phyloP scores from a whole-genome alignment of 768 basidiomycete species.

The Rhizopogon vulgaris region DNA sequence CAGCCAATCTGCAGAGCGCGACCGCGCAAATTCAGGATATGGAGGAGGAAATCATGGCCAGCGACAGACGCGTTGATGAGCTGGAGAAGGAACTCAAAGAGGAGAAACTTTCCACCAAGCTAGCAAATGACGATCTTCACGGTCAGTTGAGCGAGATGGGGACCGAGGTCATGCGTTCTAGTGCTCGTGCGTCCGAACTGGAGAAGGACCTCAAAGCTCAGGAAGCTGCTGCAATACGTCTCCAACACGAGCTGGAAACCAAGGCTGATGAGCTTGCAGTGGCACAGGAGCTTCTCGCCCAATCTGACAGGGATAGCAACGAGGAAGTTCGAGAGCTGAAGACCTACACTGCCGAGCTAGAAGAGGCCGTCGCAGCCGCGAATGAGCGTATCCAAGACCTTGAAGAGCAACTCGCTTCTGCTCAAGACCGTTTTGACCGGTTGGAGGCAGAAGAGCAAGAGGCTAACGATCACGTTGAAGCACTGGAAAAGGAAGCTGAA shows the following conservation, averaged over 20 bases:
- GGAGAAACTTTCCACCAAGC: constrained; percentile 38
- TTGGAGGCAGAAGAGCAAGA: constrained; percentile 42
- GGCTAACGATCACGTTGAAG: constrained; percentile 41
- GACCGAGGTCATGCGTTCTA: constrained; percentile 23
- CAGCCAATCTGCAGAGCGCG: constrained; percentile 54
- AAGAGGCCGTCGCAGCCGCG: constrained; percentile 50
- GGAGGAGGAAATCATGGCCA: constrained; percentile 51
- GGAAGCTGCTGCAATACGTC: constrained; percentile 19
- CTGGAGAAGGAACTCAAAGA: constrained; percentile 54
- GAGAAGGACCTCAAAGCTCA: constrained; percentile 41
- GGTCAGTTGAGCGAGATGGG: constrained; percentile 26
- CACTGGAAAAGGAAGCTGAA: constrained; percentile 46
- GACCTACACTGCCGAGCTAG: constrained; percentile 50
- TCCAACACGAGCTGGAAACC: constrained; percentile 42
- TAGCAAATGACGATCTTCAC: constrained; percentile 34
- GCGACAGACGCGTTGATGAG: constrained; percentile 46
- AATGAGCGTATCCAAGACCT: constrained; percentile 48
- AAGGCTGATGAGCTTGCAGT: constrained; percentile 19
- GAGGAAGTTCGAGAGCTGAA: constrained; percentile 37
- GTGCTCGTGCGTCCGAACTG: constrained; percentile 33
- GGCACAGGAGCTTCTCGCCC: constrained; percentile 19
- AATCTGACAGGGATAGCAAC: constrained; percentile 17
- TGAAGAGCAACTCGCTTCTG: constrained; percentile 46
- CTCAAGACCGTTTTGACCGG: constrained; percentile 39
- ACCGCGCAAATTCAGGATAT: constrained; percentile 54